Evolutionary conservation across 805 yeast species (phyloP).

Genomic region (Ogataea nitratoaversa): DNA sequence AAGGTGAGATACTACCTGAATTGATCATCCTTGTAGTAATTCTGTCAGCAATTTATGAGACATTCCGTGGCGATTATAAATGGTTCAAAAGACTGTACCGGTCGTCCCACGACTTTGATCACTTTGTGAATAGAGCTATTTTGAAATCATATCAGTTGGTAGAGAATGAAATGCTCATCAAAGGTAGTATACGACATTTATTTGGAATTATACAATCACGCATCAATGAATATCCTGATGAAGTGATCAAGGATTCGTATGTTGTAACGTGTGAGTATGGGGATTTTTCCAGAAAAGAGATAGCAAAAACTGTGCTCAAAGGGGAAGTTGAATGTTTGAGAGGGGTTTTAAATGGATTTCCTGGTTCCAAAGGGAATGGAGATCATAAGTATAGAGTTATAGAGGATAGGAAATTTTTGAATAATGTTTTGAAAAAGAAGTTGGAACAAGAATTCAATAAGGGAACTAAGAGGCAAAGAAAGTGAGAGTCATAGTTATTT

Average conservation of each 20-base stretch:
- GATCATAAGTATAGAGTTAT: slow-evolving; percentile 37
- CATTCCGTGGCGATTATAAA: slow-evolving; percentile 27
- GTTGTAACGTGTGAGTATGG: slow-evolving; percentile 15
- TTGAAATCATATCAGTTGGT: slow-evolving; percentile 60
- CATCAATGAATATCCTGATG: slow-evolving; percentile 45
- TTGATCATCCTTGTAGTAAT: slow-evolving; percentile 50
- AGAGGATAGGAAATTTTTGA: slow-evolving; percentile 55
- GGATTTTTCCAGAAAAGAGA: slow-evolving; percentile 25
- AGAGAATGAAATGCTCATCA: slow-evolving; percentile 48
- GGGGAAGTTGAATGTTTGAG: slow-evolving; percentile 53
- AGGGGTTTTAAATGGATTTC: slow-evolving; percentile 29
- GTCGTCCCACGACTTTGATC: slow-evolving; percentile 25
- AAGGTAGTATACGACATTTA: slow-evolving; percentile 26
- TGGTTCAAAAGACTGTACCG: slow-evolving; percentile 29
- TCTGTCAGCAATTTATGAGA: slow-evolving; percentile 35
- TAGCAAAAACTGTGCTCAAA: slow-evolving; percentile 54
- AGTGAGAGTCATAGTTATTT: slow-evolving; percentile 6
- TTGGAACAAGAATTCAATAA: slow-evolving; percentile 24
- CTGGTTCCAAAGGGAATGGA: slow-evolving; percentile 19
- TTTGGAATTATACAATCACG: slow-evolving; percentile 32
- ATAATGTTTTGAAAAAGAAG: slow-evolving; percentile 55
- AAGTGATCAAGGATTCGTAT: slow-evolving; percentile 9
- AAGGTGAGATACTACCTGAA: slow-evolving; percentile 61
- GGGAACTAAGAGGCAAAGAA: slow-evolving; percentile 25
- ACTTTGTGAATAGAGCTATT: slow-evolving; percentile 43